Base-by-base conservation (phyloP, 108 stramenopile genomes). In the Bacterosira constricta region DNA sequence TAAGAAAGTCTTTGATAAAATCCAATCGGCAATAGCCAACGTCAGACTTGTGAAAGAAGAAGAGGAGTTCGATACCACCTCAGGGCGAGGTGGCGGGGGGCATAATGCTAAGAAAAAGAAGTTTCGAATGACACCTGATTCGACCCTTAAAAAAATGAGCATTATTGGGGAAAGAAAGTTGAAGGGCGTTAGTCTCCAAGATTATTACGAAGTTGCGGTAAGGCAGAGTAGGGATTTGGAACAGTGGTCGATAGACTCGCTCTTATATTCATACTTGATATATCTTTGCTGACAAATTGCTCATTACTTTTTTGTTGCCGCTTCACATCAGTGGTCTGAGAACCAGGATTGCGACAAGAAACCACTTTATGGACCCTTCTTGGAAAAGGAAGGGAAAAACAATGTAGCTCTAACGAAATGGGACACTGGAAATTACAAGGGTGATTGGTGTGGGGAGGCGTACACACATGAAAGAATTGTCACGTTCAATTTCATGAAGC, bases 401-500 rank as follows among this genome's bases (percentile, higher is more conserved):
- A 65, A 75, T 42, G 73, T 75, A 6, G 25, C 38, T 8, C 64
- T 75, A 3, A 25, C 42, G 20, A 29, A 31, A 18, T 75, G 73
- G 73, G 58, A 75, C 31, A 57, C 39, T 46, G 39, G 25, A 61
- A 18, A 59, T 29, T 66, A 46, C 26, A 59, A 45, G n/a, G 73
- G 73, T 21, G 57, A 75, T 13, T 91, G 88, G 90, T 76, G 83
- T 68, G 66, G 77, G 15, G 83, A 88, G 69, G 50, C 20, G 1
- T 88, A 86, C 65, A 62, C 52, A 4, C 83, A 86, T 42, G 58
- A 81, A 57, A 70, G 87, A 26, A 38, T 36, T 27, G 79, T 88
- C 18, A 87, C 69, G 26, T 92, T 88, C 62, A 73, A 85, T 32
- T 83, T 90, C 56, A 83, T 79, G 55, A 74, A 90, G 25, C 86